These are phyloP conservation scores for Canna indica DNA, from an alignment of 176 grass and related monocot genomes.

Conservation along the genomic window DNA sequence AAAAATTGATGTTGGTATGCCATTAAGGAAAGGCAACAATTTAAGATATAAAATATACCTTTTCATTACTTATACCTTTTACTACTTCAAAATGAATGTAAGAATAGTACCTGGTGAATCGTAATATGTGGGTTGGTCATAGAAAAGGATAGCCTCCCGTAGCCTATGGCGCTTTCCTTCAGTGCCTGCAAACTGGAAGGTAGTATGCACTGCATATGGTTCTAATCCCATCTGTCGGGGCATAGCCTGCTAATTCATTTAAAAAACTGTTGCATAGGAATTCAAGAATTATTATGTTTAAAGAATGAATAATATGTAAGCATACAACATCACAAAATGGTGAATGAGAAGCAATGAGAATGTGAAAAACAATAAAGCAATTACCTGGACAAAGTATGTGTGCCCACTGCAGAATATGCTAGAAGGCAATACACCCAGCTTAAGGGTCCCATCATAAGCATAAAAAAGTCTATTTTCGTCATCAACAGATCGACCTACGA, in stretches of 20 bases:
- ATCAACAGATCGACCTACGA: constrained; percentile 54
- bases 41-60: too few species aligned
- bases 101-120: constrained; percentile 85
- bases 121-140: constrained; percentile 71
- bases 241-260: constrained; percentile 50
- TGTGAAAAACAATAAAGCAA: neutral
- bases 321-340: neutral
- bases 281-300: neutral
- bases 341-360: neutral
- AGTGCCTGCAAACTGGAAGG: constrained; percentile 92
- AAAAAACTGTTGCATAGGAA: neutral
- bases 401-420: constrained; percentile 99
- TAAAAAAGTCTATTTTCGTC: constrained; percentile 64
- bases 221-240: constrained; percentile 74
- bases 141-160: constrained; percentile 87
- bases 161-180: constrained; percentile 96
- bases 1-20: too few species aligned
- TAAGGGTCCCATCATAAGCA: constrained; percentile 80
- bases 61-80: too few species aligned
- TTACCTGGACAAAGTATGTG: constrained; percentile 96
- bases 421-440: constrained; percentile 84
- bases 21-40: too few species aligned
- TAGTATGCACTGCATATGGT: constrained; percentile 95
- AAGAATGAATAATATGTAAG: neutral
- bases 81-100: too few species aligned